These are phyloP conservation scores for Metarhizium brunneum DNA, from an alignment of 2,329 filamentous ascomycete genomes.

Conservation along the genomic window DNA sequence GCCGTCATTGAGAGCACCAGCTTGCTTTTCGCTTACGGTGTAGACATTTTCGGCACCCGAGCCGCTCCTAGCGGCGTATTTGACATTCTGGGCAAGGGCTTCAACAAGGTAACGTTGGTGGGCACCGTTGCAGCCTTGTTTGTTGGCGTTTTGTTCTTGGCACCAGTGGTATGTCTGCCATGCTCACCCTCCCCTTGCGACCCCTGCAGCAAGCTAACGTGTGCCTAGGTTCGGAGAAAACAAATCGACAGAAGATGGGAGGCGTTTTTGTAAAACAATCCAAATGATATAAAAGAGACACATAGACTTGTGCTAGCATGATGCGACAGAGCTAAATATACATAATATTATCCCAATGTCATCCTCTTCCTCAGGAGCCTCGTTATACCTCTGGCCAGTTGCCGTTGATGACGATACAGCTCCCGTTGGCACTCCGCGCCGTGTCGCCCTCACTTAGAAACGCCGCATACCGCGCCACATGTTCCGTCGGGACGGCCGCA, in stretches of 20 bases:
- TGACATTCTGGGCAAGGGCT: conserved; percentile 86
- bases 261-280: conserved; percentile 20
- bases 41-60: conserved; percentile 81
- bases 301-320: background rate
- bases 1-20: conserved; percentile 87
- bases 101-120: conserved; percentile 81
- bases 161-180: conserved; percentile 65
- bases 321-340: conserved; percentile 7
- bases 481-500: conserved; percentile 20
- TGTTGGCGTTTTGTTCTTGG: conserved; percentile 66
- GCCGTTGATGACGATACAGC: conserved; percentile 23
- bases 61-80: conserved; percentile 84
- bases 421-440: conserved; percentile 23
- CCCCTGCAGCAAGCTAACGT: conserved; percentile 20
- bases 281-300: background rate
- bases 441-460: conserved; percentile 22
- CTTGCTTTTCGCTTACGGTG: conserved; percentile 76
- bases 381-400: conserved; percentile 26
- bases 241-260: conserved; percentile 60
- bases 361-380: background rate
- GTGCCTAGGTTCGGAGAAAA: conserved; percentile 46
- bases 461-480: conserved; percentile 29
- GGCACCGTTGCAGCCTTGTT: conserved; percentile 74
- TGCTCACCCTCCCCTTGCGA: too few relatives aligned
- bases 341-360: background rate